These are phyloP conservation scores for Pestalotiopsis sp. DNA, from an alignment of 2,329 filamentous ascomycete genomes.

Conservation along the genomic window DNA sequence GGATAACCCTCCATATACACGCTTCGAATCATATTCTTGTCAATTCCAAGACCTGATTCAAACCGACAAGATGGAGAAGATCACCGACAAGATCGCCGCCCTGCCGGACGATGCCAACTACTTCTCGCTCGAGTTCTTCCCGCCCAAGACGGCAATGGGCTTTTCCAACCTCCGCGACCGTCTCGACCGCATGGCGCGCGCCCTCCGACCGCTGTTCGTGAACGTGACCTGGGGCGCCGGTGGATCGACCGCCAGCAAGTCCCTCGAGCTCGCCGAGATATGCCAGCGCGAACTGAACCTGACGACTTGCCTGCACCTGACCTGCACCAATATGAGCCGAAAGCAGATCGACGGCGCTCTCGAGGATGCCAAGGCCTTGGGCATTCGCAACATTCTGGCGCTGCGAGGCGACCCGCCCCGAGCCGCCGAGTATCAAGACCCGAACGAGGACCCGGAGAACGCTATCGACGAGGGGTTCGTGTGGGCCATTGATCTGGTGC, in stretches of 20 bases:
- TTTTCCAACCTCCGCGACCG: constrained; percentile 92
- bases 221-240: constrained; percentile 98
- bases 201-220: constrained; percentile 88
- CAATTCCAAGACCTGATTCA: neutral
- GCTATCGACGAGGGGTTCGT: constrained; percentile 76
- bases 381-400: constrained; percentile 91
- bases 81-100: constrained; percentile 92
- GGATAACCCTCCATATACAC: neutral
- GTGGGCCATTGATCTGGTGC: constrained; percentile 86
- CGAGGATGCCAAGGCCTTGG: constrained; percentile 85
- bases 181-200: constrained; percentile 91
- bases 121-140: constrained; percentile 99
- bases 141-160: constrained; percentile 94
- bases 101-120: constrained; percentile 79
- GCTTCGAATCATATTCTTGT: neutral
- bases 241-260: constrained; percentile 87
- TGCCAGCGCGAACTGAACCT: constrained; percentile 90
- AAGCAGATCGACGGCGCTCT: constrained; percentile 83
- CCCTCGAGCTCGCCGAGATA: constrained; percentile 89
- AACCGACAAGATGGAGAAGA: constrained; percentile 67
- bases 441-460: constrained; percentile 56
- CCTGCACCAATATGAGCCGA: constrained; percentile 96
- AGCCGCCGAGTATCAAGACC: constrained; percentile 80
- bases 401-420: constrained; percentile 88
- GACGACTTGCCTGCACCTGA: constrained; percentile 93